Evolutionary conservation across 1,284 basidiomycete genomes (phyloP).

Genomic region (Irpex sp.): DNA sequence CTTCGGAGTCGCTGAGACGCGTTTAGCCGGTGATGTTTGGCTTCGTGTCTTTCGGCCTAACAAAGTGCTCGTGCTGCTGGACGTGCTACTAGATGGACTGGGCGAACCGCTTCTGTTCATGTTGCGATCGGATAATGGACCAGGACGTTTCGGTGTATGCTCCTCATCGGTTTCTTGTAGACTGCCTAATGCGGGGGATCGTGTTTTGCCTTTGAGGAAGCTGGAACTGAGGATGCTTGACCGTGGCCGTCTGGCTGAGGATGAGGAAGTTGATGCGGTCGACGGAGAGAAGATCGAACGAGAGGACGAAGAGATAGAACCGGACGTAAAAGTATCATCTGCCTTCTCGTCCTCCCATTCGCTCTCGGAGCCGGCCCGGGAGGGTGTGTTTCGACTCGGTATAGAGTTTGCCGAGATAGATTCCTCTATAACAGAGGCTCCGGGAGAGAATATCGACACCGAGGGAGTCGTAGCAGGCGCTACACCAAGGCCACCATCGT

Average conservation of each 20-base stretch:
- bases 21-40: conserved; percentile 46
- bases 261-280: background rate
- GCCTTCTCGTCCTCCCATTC: conserved; percentile 88
- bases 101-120: conserved; percentile 43
- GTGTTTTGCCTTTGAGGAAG: conserved; percentile 63
- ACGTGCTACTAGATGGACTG: conserved; percentile 20
- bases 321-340: conserved; percentile 63
- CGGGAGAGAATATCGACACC: conserved; percentile 27
- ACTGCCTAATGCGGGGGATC: conserved; percentile 50
- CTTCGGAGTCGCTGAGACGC: conserved; percentile 44
- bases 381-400: conserved; percentile 33
- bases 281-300: background rate
- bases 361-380: conserved; percentile 61
- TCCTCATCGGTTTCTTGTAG: conserved; percentile 71
- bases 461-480: conserved; percentile 2
- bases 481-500: conserved; percentile 52
- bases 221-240: conserved; percentile 63
- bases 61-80: conserved; percentile 17
- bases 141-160: conserved; percentile 32
- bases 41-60: conserved; percentile 35
- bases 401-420: conserved; percentile 15
- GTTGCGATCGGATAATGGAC: conserved; percentile 59
- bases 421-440: conserved; percentile 23
- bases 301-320: conserved; percentile 32
- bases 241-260: conserved; percentile 40